Conservation (phyloP, 306 rosid species). For the apple (Malus domestica) region DNA sequence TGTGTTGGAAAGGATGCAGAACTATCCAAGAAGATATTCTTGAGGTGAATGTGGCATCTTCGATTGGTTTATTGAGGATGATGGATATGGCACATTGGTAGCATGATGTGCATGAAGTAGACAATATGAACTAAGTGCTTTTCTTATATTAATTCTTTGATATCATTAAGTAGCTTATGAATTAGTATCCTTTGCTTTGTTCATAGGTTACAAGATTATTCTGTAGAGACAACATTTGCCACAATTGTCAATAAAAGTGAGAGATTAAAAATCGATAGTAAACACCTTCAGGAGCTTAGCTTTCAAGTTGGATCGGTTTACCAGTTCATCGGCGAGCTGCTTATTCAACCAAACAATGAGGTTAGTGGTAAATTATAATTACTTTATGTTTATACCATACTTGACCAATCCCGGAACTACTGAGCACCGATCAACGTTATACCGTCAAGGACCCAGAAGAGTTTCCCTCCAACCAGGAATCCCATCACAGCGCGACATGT, state of each 20-base stretch:
- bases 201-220: slow-evolving; percentile 50
- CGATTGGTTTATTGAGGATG: neutral
- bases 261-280: slow-evolving; percentile 38
- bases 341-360: slow-evolving; percentile 51
- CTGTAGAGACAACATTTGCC: slow-evolving; percentile 55
- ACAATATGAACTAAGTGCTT: neutral
- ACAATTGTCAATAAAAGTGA: slow-evolving; percentile 44
- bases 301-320: slow-evolving; percentile 61
- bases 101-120: neutral
- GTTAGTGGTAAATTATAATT: slow-evolving; percentile 22
- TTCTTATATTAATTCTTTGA: neutral
- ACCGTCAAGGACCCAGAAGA: too few species aligned
- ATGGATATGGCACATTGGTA: neutral
- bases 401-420: too few species aligned
- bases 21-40: neutral
- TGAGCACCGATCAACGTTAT: too few species aligned
- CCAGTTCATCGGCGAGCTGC: slow-evolving; percentile 77
- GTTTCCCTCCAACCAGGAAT: too few species aligned
- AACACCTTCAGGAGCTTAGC: slow-evolving; percentile 47
- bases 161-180: neutral
- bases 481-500: too few species aligned
- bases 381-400: too few species aligned
- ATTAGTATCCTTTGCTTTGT: slow-evolving; percentile 2
- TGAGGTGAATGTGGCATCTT: neutral
- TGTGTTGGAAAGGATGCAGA: neutral